Evolutionary conservation across 2,329 filamentous ascomycete species (phyloP), one percentile per base, ranked within the genome.

Genomic region (Sordariomycetes sp.): DNA sequence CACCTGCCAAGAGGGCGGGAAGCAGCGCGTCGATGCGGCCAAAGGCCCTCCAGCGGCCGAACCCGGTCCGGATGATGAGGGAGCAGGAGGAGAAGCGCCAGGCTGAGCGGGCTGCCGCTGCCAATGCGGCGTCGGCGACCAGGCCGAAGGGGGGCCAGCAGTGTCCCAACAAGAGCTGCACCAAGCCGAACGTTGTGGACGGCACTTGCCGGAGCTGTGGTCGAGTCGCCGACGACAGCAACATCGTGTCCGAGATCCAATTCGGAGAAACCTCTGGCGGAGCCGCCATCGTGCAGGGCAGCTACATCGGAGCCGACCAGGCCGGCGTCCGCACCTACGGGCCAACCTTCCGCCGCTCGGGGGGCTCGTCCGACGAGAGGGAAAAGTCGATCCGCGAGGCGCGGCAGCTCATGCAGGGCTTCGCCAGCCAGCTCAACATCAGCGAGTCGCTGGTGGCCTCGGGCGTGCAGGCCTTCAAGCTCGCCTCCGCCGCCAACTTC

Each of bases 181-280:
- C 76, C n/a, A 80, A 79, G 57, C 81, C 82, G 18, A 79, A 83
- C 58, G 79, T 87, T 55, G 75, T 81, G 57, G 82, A 86, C 64
- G 83, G 83, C 43, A 81, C 89, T 64, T 97, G 94, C 73, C 83
- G 85, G 61, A 87, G 83, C 53, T 97, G 94, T 71, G 93, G 91
- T 79, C 86, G 84, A 60, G 84, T 96, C 63, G 83, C 93, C 59
- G 87, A 89, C 64, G 88, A 95, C 68, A 86, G 85, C 68, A 91
- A 95, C 67, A 96, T 97, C 62, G 92, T 97, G 60, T 83, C 90
- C 54, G 94, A 99, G 70, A 83, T 97, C 61, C 87, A 87, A 24
- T 99, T 97, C 67, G 91, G 91, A 63, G 93, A 99, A 75, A 88
- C 85, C 32, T 84, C 89, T 0, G 86, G 84, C 37, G 94, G 94